These are phyloP conservation scores for Debaryomyces tyrocola DNA, from an alignment of 805 yeast genomes.

Conservation along the genomic window DNA sequence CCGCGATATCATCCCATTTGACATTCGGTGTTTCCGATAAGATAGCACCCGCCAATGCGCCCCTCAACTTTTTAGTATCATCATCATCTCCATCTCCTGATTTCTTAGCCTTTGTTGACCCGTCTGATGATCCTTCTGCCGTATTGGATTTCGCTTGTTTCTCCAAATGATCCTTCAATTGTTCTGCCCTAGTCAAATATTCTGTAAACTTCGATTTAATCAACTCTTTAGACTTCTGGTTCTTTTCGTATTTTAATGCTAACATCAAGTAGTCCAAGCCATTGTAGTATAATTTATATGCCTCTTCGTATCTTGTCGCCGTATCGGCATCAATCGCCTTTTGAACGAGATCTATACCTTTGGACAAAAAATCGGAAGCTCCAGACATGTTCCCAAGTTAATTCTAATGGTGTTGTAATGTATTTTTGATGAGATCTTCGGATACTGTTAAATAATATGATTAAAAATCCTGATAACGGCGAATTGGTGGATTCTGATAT, in stretches of 20 bases:
- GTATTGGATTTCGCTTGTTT: conserved; percentile 49
- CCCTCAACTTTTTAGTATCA: conserved; percentile 85
- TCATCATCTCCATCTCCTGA: conserved; percentile 50
- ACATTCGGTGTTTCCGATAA: conserved; percentile 90
- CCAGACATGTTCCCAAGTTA: conserved; percentile 16
- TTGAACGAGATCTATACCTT: conserved; percentile 93
- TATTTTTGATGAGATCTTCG: too few species aligned
- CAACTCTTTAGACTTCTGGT: conserved; percentile 82
- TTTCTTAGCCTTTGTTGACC: conserved; percentile 58
- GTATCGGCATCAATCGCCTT: conserved; percentile 94
- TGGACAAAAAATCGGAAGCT: conserved; percentile 74
- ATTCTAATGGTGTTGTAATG: neutral
- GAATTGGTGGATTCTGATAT: neutral
- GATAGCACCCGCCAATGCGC: conserved; percentile 90
- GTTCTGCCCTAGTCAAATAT: conserved; percentile 90
- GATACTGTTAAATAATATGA: too few species aligned
- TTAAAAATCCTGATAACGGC: too few species aligned
- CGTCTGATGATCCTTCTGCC: conserved; percentile 54
- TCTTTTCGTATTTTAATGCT: conserved; percentile 91
- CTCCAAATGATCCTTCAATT: conserved; percentile 84
- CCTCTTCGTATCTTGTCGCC: conserved; percentile 87
- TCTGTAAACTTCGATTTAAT: conserved; percentile 88
- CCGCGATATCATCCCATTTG: conserved; percentile 94
- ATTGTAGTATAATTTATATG: conserved; percentile 87
- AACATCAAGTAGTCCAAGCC: conserved; percentile 94